Evolutionary conservation across 179 eudicot genomes (phyloP), one percentile per base, ranked within the genome.

Genomic region (Beta lomatogona): DNA sequence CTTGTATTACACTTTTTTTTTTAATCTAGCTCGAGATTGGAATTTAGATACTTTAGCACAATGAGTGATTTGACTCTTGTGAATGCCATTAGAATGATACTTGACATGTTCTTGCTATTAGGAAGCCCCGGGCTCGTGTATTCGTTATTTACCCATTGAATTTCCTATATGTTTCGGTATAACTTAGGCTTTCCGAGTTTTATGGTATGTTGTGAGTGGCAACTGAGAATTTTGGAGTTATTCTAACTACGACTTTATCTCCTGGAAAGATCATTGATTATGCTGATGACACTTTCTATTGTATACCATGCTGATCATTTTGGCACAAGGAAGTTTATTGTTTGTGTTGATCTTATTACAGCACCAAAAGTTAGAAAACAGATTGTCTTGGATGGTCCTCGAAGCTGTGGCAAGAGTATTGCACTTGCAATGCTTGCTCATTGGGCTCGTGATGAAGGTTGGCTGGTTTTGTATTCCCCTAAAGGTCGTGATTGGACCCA

Each of bases 401-500:
- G 90, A 63, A 92, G 93, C 80, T 90, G 92, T 80, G 98, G 99
- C 66, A 95, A 95, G 89, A 94, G 99, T 83, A 91, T 94, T 80
- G 88, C 96, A 5, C 92, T 95, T 82, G 95, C 99, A 76, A 89
- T 95, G 98, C 99, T 94, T 79, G 99, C 92, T 84, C 90, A 94
- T 28, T 95, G 99, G 99, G 99, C 99, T 64, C 98, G 98, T 61
- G 86, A 88, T 71, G 94, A 94, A 89, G 99, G 98, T 50, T 95
- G 99, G 98, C 87, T 94, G 70, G 99, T 95, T 55, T 80, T 95
- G 64, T 95, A 95, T 87, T 88, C 83, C 16, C 98, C 99, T 19
- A 85, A 86, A 76, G 98, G 94, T 53, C 90, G 84, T 82, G 87
- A 89, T 19, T 96, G 97, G 98, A 91, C 99, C 1, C 99, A 96